Conservation (phyloP, 2,329 filamentous ascomycete genomes). For the Fusarium coicis region DNA sequence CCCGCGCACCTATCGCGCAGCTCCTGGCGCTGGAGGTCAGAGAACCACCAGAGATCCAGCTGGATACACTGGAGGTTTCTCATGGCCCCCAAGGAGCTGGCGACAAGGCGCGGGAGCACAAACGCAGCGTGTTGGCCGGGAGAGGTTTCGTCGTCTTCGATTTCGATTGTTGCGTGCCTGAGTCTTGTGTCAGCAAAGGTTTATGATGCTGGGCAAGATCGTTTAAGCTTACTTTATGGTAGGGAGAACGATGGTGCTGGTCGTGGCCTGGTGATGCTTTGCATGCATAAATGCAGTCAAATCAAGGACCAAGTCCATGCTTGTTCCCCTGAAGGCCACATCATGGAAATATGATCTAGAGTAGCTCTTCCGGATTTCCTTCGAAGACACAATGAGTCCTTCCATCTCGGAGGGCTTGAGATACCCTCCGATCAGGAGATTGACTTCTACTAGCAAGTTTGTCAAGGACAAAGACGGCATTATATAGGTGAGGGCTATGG, state of each 20-base stretch:
- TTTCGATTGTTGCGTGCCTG: neutral
- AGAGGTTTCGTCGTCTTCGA: no score
- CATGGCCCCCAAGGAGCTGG: neutral
- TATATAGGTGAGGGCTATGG: rapidly evolving
- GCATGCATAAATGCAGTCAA: neutral
- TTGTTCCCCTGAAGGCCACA: rapidly evolving
- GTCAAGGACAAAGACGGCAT: no score
- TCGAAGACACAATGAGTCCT: rapidly evolving
- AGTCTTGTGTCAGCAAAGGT: neutral
- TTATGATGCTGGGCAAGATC: no score
- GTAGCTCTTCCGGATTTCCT: no score
- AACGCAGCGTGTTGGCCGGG: no score
- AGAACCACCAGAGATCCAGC: neutral
- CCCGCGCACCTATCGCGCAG: neutral
- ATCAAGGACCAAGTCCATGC: rapidly evolving
- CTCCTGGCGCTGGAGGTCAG: neutral
- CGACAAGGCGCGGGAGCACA: neutral
- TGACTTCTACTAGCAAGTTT: no score
- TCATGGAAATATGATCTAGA: neutral
- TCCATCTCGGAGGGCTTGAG: neutral
- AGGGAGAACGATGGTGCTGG: neutral
- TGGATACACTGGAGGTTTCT: neutral
- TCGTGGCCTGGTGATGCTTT: neutral
- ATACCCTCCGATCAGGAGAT: no score
- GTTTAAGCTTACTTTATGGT: neutral